Evolutionary conservation across 129 eudicot species (phyloP).

Genomic region (Apium graveolens): DNA sequence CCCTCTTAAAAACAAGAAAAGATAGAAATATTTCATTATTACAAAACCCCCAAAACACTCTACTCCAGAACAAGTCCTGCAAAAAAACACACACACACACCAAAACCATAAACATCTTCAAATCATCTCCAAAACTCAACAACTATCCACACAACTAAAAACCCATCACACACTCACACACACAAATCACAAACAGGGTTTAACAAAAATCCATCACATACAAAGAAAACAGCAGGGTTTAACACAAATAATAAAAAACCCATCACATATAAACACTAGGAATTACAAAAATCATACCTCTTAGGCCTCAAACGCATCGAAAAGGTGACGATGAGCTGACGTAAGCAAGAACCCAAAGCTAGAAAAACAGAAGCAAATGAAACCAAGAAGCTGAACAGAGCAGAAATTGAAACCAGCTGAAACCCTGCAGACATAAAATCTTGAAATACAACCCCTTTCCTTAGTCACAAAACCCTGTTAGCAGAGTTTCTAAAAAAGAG

Average conservation of each 20-base stretch:
- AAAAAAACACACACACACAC: slow-evolving; percentile 10
- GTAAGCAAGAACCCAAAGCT: slow-evolving; percentile 42
- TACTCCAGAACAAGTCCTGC: slow-evolving; percentile 98
- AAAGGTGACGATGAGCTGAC: slow-evolving; percentile 39
- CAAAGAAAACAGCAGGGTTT: neutral
- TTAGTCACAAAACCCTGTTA: slow-evolving; percentile 19
- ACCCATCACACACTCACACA: neutral
- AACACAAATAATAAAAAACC: neutral
- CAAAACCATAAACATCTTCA: slow-evolving; percentile 10
- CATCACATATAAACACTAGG: neutral
- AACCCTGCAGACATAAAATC: slow-evolving; percentile 72
- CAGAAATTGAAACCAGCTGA: slow-evolving; percentile 47
- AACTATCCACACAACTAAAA: neutral
- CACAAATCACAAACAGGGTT: neutral
- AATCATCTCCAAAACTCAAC: slow-evolving; percentile 11
- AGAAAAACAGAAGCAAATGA: slow-evolving; percentile 8
- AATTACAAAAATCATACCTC: slow-evolving; percentile 30
- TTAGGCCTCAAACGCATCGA: slow-evolving; percentile 99
- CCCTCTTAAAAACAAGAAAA: slow-evolving; percentile 76
- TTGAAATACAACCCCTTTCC: slow-evolving; percentile 19
- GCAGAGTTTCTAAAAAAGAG: slow-evolving; percentile 14
- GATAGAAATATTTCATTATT: slow-evolving; percentile 53
- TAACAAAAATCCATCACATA: neutral
- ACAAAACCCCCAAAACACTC: slow-evolving; percentile 91
- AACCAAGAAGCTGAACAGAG: slow-evolving; percentile 50